Percentiles rank a stretch among this genome's conserved stretches.
Conservation (phyloP, 768 basidiomycete species). For the Boletus vermiculosoides region DNA sequence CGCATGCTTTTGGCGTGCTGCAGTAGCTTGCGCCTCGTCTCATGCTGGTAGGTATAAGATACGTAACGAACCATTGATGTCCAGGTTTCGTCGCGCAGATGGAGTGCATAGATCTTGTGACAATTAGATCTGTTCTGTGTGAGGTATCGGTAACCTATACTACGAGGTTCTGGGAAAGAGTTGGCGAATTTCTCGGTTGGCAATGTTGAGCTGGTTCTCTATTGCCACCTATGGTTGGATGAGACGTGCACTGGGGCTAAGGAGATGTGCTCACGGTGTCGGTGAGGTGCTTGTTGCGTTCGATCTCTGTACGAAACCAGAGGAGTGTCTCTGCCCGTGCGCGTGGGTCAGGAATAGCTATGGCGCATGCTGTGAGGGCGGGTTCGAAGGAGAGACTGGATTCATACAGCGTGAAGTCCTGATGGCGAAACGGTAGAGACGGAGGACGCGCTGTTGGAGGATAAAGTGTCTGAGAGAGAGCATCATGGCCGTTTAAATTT, state of each 20-base stretch:
- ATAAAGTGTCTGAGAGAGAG: slow-evolving; percentile 72
- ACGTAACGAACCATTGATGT: neutral
- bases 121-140: neutral
- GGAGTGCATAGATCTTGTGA: neutral
- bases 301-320: slow-evolving; percentile 75
- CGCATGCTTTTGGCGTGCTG: neutral
- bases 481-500: slow-evolving; percentile 12
- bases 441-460: slow-evolving; percentile 57
- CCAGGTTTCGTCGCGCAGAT: neutral
- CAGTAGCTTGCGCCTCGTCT: neutral
- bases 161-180: slow-evolving; percentile 40
- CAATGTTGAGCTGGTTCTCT: slow-evolving; percentile 56
- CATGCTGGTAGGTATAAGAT: neutral
- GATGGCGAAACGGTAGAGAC: slow-evolving; percentile 65
- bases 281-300: slow-evolving; percentile 54
- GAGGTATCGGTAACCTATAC: neutral
- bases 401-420: slow-evolving; percentile 63
- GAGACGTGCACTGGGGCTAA: slow-evolving; percentile 2
- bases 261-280: slow-evolving; percentile 47
- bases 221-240: slow-evolving; percentile 47
- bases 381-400: neutral
- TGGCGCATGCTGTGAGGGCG: slow-evolving; percentile 4
- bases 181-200: slow-evolving; percentile 59
- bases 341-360: slow-evolving; percentile 61
- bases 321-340: slow-evolving; percentile 63